Base-by-base conservation (phyloP, 306 rosid species). In the Vigna radiata region DNA sequence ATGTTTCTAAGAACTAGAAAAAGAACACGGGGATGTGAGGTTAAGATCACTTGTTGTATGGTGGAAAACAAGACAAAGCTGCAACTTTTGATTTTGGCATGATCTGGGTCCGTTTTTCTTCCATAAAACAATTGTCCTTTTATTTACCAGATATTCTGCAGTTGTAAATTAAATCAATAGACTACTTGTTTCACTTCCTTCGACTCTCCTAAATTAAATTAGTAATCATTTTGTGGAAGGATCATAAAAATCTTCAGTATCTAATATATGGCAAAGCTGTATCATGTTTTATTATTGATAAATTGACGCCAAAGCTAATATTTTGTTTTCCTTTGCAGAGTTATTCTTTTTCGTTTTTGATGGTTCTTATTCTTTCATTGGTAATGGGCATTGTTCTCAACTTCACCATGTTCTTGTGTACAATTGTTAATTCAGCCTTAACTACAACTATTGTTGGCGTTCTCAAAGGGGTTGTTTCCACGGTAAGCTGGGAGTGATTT, bases 351-450 rank as follows among this genome's bases (percentile, higher is more conserved):
- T 87, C 93, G 33, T 95, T 95, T 89, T 78, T 91, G 87, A 77
- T 72, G 82, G 85, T 90, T 77, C 88, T 95, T 77, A 65, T 89
- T 79, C 87, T 92, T 84, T 95, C 98, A 1, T 76, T 95, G 91
- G 85, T 91, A 77, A 92, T 95, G 97, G 97, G 91, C 79, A 91
- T 95, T 68, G 87, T 84, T 82, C 99, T 95, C 82, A 91, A 95
- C 90, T 92, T 68, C 96, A 95, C 99, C 85, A 95, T 95, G 98
- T 95, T 95, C 90, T 84, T 91, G 81, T 95, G 99, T 82, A 95
- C 99, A 78, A 81, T 92, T 66, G 96, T 92, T 79, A 95, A 95
- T 87, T 95, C 97, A 13, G 97, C 97, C 80, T 85, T 95, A 37
- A 91, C 99, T 47, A 95, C 99, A 52, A 92, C 99, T 33, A 92